Conservation (phyloP, 73 alveolate genomes). For the Paramecium caudatum region DNA sequence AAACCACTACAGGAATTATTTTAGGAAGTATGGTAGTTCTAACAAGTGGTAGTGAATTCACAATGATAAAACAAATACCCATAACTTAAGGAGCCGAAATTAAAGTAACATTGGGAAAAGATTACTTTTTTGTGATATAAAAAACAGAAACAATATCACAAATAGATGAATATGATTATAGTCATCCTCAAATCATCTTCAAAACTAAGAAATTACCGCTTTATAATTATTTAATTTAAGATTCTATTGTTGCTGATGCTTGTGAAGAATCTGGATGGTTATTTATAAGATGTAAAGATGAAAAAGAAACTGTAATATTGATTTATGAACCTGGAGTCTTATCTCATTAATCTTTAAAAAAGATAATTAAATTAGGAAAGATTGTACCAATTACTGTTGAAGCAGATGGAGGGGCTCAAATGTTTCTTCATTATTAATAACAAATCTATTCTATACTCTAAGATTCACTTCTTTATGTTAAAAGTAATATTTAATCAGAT, state of each 20-base stretch:
- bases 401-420: constrained; percentile 37
- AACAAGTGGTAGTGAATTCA: constrained; percentile 6
- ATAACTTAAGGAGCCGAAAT: background rate
- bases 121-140: background rate
- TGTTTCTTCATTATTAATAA: constrained; percentile 3
- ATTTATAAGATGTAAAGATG: background rate
- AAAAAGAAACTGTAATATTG: constrained; percentile 17
- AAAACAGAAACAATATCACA: background rate
- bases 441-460: background rate
- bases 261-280: constrained; percentile 47
- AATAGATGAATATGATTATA: constrained; percentile 41
- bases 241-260: constrained; percentile 7
- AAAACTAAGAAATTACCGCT: constrained; percentile 14
- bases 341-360: constrained; percentile 39
- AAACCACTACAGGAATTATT: background rate
- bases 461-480: background rate
- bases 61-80: background rate
- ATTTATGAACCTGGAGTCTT: constrained; percentile 41
- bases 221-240: constrained; percentile 28
- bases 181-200: background rate
- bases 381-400: background rate
- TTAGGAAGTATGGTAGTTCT: background rate
- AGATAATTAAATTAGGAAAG: background rate
- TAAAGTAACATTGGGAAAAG: constrained; percentile 2
- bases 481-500: background rate